Base-by-base conservation (phyloP, 2,329 filamentous ascomycete species). In the Hymenoscyphus fructigenus region DNA sequence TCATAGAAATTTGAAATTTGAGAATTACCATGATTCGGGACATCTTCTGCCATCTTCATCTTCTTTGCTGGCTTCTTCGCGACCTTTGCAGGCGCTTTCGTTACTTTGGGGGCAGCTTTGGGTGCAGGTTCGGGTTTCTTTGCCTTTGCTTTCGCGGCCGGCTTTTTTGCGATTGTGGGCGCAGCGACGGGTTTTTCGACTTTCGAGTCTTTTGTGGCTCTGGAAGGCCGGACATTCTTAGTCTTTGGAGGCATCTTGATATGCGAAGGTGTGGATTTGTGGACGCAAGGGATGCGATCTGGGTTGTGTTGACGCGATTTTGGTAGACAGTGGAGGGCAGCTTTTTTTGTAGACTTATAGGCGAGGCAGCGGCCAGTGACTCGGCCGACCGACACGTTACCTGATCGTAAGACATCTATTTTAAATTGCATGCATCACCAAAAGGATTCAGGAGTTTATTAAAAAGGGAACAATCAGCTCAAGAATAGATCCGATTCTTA, bases 161-260 rank as follows among this genome's bases (percentile, higher is more conserved):
- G 47, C 14, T 20, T 28, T 26, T 57, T 57, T 32, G 12, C 26
- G 36, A 17, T 38, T 32, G 28, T 34, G n/a, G 55, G n/a, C 17
- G 26, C 28, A 17, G 55, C 14, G n/a, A 53, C 47, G 7, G 47
- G 20, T 28, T 53, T 53, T 28, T 53, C 17, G 20, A 23, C 47
- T 26, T 10, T n/a, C 2, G 47, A 14, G n/a, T 53, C 47, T 53
- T 53, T 53, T 3, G 47, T 23, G 47, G 20, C 26, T 53, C 47
- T 53, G 17, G 47, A 53, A 20, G 47, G 20, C 47, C 47, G 47
- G 12, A 28, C 26, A 53, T 53, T 53, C 47, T 20, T 28, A 12
- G 47, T 53, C 26, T 53, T 53, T 26, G 47, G 47, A 53, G 47
- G 47, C 47, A 53, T 53, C 26, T 53, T 53, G 47, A 26, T 50